Conservation (phyloP, 768 basidiomycete species). For the Hygrophorus russula region DNA sequence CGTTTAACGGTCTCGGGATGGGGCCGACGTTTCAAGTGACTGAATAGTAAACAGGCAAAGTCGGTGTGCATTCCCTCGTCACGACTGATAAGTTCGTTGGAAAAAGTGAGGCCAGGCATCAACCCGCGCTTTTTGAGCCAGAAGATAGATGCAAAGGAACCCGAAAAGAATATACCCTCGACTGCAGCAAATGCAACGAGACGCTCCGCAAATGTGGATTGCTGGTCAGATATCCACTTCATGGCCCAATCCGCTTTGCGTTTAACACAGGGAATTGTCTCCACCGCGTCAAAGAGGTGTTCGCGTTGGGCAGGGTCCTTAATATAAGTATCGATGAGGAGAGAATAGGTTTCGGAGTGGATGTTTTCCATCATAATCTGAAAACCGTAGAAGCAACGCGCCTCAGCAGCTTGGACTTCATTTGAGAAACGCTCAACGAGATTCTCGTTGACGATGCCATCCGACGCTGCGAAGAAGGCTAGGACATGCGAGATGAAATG, state of each 20-base stretch:
- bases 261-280: conserved; percentile 88
- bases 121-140: conserved; percentile 96
- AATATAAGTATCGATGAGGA: conserved; percentile 92
- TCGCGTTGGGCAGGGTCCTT: conserved; percentile 66
- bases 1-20: conserved; percentile 62
- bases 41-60: conserved; percentile 69
- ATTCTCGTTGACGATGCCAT: conserved; percentile 95
- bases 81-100: conserved; percentile 76
- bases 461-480: conserved; percentile 92
- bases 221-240: conserved; percentile 77
- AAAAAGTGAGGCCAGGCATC: conserved; percentile 82
- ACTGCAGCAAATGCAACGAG: conserved; percentile 92
- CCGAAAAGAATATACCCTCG: conserved; percentile 97
- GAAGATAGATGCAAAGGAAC: conserved; percentile 88
- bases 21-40: conserved; percentile 60
- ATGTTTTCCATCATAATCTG: conserved; percentile 99
- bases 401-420: conserved; percentile 88
- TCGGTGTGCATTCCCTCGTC: conserved; percentile 85
- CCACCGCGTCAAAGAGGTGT: conserved; percentile 85
- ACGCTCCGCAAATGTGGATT: conserved; percentile 78
- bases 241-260: conserved; percentile 95
- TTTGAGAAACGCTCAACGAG: conserved; percentile 85
- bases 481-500: conserved; percentile 89
- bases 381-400: conserved; percentile 94
- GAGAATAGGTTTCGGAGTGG: conserved; percentile 93